Percentiles rank a stretch among this genome's conserved stretches.
Conservation (phyloP, 148 eudicot species). For the Chenopodium formosanum region DNA sequence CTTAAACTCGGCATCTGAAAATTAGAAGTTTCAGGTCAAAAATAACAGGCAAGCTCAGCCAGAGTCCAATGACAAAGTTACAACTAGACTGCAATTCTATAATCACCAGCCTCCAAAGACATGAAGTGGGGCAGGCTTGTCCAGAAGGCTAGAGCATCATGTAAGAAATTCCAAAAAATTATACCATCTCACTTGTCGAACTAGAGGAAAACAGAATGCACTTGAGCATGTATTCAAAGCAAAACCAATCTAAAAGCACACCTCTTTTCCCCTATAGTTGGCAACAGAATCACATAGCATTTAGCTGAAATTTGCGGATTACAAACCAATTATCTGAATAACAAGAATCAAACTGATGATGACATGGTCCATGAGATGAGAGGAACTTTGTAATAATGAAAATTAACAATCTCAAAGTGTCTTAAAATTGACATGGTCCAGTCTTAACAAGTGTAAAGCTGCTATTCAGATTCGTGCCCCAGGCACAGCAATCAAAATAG, state of each 20-base stretch:
- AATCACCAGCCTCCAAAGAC: background rate
- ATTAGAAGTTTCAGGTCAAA: background rate
- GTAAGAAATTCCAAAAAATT: background rate
- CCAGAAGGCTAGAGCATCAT: background rate
- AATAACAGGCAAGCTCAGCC: background rate
- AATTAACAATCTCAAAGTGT: background rate
- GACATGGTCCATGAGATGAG: background rate
- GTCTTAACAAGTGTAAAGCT: background rate
- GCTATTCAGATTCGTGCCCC: background rate
- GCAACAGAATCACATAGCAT: background rate
- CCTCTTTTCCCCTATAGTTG: background rate
- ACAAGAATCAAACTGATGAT: too few species aligned
- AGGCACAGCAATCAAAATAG: background rate
- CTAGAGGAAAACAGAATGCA: background rate
- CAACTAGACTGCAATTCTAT: background rate
- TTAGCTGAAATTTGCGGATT: background rate
- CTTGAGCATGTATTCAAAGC: background rate
- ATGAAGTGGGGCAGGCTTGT: background rate
- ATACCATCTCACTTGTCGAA: background rate
- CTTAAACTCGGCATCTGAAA: constrained; percentile 84
- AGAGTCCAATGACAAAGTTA: background rate
- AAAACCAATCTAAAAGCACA: background rate
- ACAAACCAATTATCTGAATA: background rate
- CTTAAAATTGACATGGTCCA: background rate
- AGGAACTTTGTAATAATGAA: background rate